Conservation (phyloP, 179 eudicot species). For the Carnegiea gigantea region DNA sequence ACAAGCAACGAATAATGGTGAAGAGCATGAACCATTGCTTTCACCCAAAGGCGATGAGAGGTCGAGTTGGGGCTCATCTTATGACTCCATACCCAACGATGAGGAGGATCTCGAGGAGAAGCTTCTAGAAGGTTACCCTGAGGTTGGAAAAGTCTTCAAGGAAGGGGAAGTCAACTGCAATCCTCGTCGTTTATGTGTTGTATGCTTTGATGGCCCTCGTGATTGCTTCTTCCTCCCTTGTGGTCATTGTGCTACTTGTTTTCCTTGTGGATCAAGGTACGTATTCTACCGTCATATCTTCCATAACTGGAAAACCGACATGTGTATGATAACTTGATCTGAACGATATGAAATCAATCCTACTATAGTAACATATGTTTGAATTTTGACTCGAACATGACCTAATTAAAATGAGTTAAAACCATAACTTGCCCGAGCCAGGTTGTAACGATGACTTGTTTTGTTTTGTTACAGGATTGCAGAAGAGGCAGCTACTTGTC, state of each 20-base stretch:
- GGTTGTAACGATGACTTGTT: neutral
- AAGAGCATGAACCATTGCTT: constrained; percentile 58
- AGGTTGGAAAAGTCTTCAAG: constrained; percentile 36
- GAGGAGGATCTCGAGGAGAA: constrained; percentile 53
- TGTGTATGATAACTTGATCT: neutral
- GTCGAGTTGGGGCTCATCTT: constrained; percentile 67
- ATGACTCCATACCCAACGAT: constrained; percentile 57
- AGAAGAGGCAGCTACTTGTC: constrained; percentile 66
- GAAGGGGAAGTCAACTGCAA: constrained; percentile 48
- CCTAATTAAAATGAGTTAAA: too few relatives aligned
- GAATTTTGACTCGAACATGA: neutral
- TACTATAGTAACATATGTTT: neutral
- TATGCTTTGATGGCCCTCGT: constrained; percentile 80
- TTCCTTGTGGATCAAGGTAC: constrained; percentile 76
- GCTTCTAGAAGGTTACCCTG: constrained; percentile 27
- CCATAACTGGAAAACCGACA: neutral
- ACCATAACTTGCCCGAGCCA: too few relatives aligned
- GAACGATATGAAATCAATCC: neutral
- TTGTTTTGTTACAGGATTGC: constrained; percentile 50
- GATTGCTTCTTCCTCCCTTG: constrained; percentile 92
- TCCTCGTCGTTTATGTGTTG: constrained; percentile 55
- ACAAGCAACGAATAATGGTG: constrained; percentile 30
- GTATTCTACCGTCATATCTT: neutral
- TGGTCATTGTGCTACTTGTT: constrained; percentile 90
- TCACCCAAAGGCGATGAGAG: constrained; percentile 56